These are phyloP conservation scores for Boletus subparvulus DNA, from an alignment of 768 basidiomycete genomes.

Conservation along the genomic window DNA sequence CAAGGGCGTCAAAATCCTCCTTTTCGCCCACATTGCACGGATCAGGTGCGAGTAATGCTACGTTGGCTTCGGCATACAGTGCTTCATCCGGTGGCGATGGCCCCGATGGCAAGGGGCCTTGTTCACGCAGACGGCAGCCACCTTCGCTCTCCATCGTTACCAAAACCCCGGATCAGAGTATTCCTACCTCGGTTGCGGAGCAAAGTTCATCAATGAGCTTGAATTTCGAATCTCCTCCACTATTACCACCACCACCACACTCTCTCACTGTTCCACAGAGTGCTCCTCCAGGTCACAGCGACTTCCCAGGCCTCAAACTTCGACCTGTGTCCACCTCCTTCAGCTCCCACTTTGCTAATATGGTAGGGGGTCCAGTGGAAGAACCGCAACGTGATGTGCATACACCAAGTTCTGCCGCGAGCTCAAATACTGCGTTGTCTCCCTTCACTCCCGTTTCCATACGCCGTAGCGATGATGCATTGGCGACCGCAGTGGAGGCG, in stretches of 20 bases:
- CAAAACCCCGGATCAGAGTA: constrained; percentile 13
- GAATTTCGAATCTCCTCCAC: constrained; percentile 6
- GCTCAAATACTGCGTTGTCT: constrained; percentile 41
- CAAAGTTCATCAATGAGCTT: constrained; percentile 7
- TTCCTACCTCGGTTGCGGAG: constrained; percentile 16
- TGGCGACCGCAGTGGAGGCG: constrained; percentile 20
- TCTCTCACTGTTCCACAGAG: constrained; percentile 45
- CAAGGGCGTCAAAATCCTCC: constrained; percentile 44
- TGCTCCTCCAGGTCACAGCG: constrained; percentile 61
- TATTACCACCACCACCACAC: background rate
- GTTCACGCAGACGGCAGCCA: constrained; percentile 29
- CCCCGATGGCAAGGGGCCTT: constrained; percentile 23
- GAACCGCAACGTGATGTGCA: constrained; percentile 42
- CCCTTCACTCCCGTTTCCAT: constrained; percentile 46
- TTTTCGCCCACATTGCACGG: constrained; percentile 38
- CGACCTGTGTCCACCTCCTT: constrained; percentile 78
- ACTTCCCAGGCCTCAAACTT: constrained; percentile 66
- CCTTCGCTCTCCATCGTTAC: constrained; percentile 33
- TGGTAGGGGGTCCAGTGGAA: constrained; percentile 30
- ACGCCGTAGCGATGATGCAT: constrained; percentile 36
- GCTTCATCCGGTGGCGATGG: constrained; percentile 8
- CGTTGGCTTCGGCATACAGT: constrained; percentile 16
- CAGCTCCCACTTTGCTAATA: constrained; percentile 61
- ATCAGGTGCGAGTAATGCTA: constrained; percentile 7
- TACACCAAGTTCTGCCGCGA: constrained; percentile 50